These are phyloP conservation scores for Porcisia hertigi DNA, from an alignment of 208 protist species.

Conservation along the genomic window DNA sequence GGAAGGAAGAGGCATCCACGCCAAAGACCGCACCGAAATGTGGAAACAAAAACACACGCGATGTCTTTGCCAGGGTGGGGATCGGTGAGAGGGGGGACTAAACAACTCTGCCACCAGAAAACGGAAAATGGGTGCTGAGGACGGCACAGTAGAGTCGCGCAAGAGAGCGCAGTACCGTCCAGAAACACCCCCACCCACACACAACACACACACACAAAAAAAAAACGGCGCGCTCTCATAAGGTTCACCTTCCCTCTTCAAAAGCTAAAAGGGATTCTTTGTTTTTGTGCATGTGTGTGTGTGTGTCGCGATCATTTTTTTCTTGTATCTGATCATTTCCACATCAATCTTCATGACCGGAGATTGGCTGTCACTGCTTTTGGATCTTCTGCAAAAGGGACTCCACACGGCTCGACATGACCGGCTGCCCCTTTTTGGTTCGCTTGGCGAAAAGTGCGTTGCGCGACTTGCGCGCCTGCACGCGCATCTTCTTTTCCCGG, in stretches of 20 bases:
- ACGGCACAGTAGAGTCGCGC: background rate
- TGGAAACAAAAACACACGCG: too few species aligned
- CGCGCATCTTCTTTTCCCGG: constrained; percentile 40
- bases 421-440: constrained; percentile 79
- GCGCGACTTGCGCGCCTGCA: constrained; percentile 49
- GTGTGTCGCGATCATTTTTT: too few species aligned
- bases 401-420: constrained; percentile 74
- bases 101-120: background rate
- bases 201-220: too few species aligned
- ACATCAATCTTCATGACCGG: background rate
- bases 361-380: constrained; percentile 15
- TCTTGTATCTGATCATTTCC: too few species aligned
- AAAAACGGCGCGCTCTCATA: too few species aligned
- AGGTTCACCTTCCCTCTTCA: too few species aligned
- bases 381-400: constrained; percentile 70
- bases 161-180: background rate
- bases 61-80: too few species aligned
- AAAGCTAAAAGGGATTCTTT: too few species aligned
- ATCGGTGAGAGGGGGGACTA: background rate
- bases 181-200: too few species aligned
- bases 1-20: too few species aligned
- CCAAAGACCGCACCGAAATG: too few species aligned
- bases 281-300: too few species aligned
- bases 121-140: background rate
- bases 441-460: constrained; percentile 65